Evolutionary conservation across 2,329 filamentous ascomycete genomes (phyloP).

Genomic region (Scedosporium dehoogii): DNA sequence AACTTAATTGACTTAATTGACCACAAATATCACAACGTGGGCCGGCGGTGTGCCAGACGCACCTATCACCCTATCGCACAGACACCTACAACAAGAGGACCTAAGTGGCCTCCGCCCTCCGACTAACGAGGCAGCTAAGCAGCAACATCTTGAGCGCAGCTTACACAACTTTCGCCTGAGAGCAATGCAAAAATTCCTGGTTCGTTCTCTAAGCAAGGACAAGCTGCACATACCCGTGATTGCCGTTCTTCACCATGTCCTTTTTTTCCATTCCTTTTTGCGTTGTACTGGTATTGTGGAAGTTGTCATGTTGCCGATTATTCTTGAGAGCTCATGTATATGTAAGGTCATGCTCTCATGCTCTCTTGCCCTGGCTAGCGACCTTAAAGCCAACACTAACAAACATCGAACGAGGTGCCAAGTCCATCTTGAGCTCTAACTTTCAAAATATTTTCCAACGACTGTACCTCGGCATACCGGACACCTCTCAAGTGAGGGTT

Average conservation of each 20-base stretch:
- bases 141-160: not conserved
- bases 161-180: not conserved
- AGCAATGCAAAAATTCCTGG: not conserved
- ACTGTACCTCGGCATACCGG: no score
- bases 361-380: not conserved
- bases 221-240: not conserved
- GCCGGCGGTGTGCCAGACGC: not conserved
- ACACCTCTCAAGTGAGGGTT: no score
- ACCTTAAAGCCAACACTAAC: not conserved
- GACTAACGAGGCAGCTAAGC: not conserved
- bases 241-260: no score
- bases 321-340: not conserved
- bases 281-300: not conserved
- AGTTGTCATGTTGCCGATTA: not conserved
- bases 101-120: not conserved
- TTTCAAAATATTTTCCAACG: no score
- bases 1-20: not conserved
- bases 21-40: not conserved
- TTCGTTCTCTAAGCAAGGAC: not conserved
- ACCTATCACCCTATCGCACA: not conserved
- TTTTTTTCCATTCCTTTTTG: no score
- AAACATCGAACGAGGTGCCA: not conserved
- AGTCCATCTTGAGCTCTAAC: no score
- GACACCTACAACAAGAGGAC: not conserved
- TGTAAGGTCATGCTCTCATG: not conserved